Evolutionary conservation across 2,329 filamentous ascomycete species (phyloP).

Genomic region (Aspergillus intermedius): DNA sequence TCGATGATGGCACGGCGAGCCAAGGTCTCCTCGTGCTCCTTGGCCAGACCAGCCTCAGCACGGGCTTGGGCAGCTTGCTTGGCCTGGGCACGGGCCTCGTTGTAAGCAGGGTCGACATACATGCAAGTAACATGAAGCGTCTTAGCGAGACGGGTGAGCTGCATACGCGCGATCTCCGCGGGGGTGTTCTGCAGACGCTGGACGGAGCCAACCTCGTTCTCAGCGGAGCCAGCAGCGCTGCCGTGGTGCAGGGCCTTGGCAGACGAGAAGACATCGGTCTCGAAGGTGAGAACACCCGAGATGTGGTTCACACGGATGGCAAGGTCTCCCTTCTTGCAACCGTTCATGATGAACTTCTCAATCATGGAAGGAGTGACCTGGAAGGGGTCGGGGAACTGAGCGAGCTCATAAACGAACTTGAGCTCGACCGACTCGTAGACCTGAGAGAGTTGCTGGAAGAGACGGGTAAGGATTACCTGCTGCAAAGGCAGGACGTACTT

Average conservation of each 20-base stretch:
- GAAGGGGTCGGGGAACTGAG: constrained; percentile 93
- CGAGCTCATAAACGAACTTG: constrained; percentile 84
- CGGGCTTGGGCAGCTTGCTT: constrained; percentile 74
- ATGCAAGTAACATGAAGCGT: constrained; percentile 88
- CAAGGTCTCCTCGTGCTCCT: constrained; percentile 81
- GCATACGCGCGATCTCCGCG: constrained; percentile 92
- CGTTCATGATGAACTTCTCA: constrained; percentile 99
- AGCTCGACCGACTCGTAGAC: constrained; percentile 98
- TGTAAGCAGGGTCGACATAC: constrained; percentile 88
- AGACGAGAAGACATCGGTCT: constrained; percentile 96
- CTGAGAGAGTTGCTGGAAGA: constrained; percentile 98
- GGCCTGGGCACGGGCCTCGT: constrained; percentile 69
- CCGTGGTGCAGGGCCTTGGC: constrained; percentile 85
- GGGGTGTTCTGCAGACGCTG: constrained; percentile 97
- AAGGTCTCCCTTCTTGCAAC: constrained; percentile 98
- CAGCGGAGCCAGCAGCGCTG: constrained; percentile 77
- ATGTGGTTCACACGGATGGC: constrained; percentile 95
- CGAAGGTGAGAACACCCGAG: constrained; percentile 90
- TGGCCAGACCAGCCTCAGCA: constrained; percentile 78
- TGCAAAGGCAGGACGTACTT: constrained; percentile 93
- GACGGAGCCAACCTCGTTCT: constrained; percentile 74
- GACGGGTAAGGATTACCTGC: constrained; percentile 94
- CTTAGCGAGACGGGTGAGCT: constrained; percentile 85
- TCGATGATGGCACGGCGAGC: constrained; percentile 85
- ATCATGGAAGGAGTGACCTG: constrained; percentile 85